These are phyloP conservation scores for Pestalotiopsis sp. DNA, from an alignment of 2,329 filamentous ascomycete genomes.

Conservation along the genomic window DNA sequence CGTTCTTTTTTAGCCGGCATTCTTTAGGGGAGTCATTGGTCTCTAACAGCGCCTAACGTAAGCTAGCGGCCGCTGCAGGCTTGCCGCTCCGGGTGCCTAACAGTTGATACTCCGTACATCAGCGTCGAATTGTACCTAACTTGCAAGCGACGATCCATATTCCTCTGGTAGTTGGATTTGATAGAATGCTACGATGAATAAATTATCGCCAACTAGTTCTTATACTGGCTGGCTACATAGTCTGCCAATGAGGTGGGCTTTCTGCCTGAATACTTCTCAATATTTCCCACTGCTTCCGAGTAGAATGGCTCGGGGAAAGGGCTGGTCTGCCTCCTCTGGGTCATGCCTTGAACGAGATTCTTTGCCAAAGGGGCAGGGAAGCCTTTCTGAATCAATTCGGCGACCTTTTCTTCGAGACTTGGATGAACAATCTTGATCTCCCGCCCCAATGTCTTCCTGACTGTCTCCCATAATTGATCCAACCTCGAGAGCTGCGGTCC, in stretches of 20 bases:
- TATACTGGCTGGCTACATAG: not conserved
- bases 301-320: not conserved
- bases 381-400: not conserved
- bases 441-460: not conserved
- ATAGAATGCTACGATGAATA: no score
- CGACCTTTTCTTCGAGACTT: not conserved
- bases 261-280: not conserved
- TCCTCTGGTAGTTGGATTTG: no score
- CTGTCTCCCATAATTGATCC: not conserved
- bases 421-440: not conserved
- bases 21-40: no score
- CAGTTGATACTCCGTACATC: no score
- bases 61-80: no score
- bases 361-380: not conserved
- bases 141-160: no score
- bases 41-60: no score
- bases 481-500: not conserved
- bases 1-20: no score
- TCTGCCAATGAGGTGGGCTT: not conserved
- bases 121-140: no score
- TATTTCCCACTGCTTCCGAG: not conserved
- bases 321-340: not conserved
- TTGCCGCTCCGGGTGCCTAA: no score
- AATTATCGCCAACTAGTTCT: no score
- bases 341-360: not conserved